Conservation (phyloP, 805 yeast genomes). For the Debaryomyces prosopidis region DNA sequence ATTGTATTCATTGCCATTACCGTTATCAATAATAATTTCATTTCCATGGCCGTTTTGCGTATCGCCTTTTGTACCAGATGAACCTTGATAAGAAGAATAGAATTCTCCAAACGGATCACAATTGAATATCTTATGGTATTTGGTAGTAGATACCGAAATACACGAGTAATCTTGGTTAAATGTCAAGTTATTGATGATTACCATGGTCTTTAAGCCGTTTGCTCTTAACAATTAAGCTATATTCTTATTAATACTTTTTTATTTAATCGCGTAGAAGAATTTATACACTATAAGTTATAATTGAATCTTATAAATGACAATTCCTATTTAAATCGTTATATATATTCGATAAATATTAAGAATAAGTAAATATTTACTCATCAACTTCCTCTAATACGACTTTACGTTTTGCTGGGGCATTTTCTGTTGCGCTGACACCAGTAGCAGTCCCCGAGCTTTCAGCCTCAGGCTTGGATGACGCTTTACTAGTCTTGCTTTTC, state of each 20-base stretch:
- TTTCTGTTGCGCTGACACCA: conserved; percentile 14
- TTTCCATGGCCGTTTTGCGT: conserved; percentile 6
- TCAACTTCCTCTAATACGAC: conserved; percentile 44
- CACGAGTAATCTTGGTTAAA: conserved; percentile 46
- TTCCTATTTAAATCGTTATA: no score
- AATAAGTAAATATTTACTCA: conserved; percentile 16
- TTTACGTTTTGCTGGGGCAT: conserved; percentile 25
- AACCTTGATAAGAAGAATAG: conserved; percentile 22
- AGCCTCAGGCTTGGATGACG: conserved; percentile 4
- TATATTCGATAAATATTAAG: neutral
- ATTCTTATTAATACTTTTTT: neutral
- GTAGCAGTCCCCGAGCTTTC: conserved; percentile 9
- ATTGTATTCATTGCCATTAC: conserved; percentile 4
- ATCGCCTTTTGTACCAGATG: conserved; percentile 12
- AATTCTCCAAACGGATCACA: conserved; percentile 49
- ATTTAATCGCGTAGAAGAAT: conserved; percentile 2
- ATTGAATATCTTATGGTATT: conserved; percentile 38
- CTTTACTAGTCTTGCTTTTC: conserved; percentile 16
- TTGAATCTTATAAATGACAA: no score
- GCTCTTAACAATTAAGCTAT: neutral
- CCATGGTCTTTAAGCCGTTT: conserved; percentile 10
- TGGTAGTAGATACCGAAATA: conserved; percentile 34
- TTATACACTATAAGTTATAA: neutral
- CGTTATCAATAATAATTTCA: conserved; percentile 4
- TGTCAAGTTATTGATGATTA: conserved; percentile 33